Conservation (phyloP, 2,329 filamentous ascomycete species). For the Claviceps arundinis region DNA sequence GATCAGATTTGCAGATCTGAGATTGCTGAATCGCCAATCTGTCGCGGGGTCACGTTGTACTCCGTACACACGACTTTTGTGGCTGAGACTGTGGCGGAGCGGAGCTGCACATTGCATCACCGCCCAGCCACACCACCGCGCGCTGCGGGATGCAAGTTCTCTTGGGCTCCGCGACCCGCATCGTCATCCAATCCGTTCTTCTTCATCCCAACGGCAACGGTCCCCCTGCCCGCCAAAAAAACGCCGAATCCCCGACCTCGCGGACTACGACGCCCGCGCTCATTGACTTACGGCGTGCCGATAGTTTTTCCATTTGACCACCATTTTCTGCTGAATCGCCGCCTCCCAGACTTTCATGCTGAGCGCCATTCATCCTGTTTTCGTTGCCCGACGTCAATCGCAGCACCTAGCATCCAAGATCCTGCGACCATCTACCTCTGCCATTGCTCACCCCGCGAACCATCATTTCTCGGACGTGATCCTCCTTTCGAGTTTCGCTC, state of each 20-base stretch:
- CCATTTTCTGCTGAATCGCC: no score
- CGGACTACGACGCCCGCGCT: neutral
- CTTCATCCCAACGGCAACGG: neutral
- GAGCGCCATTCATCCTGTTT: neutral
- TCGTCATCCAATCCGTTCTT: constrained; percentile 2
- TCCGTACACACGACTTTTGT: neutral
- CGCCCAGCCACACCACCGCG: no score
- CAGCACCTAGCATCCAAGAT: neutral
- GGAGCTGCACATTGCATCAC: neutral
- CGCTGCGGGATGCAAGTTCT: neutral
- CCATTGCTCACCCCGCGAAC: neutral
- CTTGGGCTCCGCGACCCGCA: constrained; percentile 3
- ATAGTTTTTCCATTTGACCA: no score
- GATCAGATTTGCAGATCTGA: neutral
- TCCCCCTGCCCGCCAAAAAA: no score
- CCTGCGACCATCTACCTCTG: neutral
- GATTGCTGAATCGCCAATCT: constrained; percentile 2
- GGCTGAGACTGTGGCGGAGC: neutral
- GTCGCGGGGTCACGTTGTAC: constrained; percentile 8
- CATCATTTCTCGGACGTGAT: neutral
- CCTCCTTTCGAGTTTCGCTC: neutral
- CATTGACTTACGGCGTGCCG: no score
- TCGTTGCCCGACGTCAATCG: neutral
- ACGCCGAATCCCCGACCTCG: constrained; percentile 1
- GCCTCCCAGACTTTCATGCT: no score